Base-by-base conservation (phyloP, 306 rosid genomes). In the Geum urbanum region DNA sequence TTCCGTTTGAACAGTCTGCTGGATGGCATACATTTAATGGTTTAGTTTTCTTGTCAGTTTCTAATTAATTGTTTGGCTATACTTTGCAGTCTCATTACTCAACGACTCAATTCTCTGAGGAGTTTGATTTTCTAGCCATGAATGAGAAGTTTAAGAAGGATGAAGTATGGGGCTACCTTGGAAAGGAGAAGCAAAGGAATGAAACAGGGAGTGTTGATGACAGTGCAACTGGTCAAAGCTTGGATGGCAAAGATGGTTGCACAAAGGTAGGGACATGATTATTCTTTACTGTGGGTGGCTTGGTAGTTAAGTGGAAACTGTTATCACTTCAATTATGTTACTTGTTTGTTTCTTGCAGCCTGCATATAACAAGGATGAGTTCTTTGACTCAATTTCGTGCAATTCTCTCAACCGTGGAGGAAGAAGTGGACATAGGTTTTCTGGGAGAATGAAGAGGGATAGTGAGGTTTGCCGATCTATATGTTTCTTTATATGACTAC, bases 41-140 rank as follows among this genome's bases (percentile, higher is more conserved):
- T 13, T 46, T 13, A 4, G 20, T 20, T 11, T 22, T 22, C 71
- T 50, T 14, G 35, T 67, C 41, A 27, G 32, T 27, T 58, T 9
- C 27, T n/a, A 19, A 48, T 68, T 52, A 39, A 10, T 37, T 67
- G 35, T 50, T 52, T 7, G 55, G 32, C 18, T 52, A 68, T 68
- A 12, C 57, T 39, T 51, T 77, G 76, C 81, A 76, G 79, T 77
- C 76, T 71, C 71, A 48, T 37, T 66, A 69, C 77, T 48, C 81
- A 57, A 54, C 79, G 48, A 48, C 74, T 58, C 81, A 81, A 75
- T 91, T 78, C 75, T 82, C 79, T 43, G 96, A 88, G 79, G 97
- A 91, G 73, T 91, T 88, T 76, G 91, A 91, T 79, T 88, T 91
- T 81, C 81, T 16, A 41, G 91, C 96, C 71, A 91, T 91, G 97